Percentiles rank a stretch among this genome's conserved stretches.
These are phyloP conservation scores for Tillandsia fasciculata DNA, from an alignment of 176 grass and related monocot genomes.

Conservation along the genomic window DNA sequence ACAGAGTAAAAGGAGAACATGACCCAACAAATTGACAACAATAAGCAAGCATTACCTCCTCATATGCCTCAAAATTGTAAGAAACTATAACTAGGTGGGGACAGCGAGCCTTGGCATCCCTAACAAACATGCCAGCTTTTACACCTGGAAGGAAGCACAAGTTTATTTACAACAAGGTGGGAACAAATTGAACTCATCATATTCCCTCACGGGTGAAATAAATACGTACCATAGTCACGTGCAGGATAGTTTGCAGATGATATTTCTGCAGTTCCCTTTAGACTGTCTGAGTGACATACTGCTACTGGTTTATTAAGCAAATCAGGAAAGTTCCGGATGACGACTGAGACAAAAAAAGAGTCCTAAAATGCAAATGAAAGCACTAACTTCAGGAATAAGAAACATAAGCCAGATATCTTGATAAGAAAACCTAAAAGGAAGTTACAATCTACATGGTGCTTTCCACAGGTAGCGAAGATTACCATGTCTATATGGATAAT, in stretches of 20 bases:
- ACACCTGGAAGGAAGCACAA: conserved; percentile 47
- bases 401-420: neutral
- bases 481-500: conserved; percentile 94
- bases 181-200: neutral
- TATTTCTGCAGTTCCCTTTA: conserved; percentile 93
- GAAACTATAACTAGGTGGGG: conserved; percentile 66
- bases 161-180: neutral
- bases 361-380: conserved; percentile 37
- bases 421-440: neutral
- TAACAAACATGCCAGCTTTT: conserved; percentile 90
- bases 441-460: neutral
- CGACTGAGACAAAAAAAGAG: conserved; percentile 90
- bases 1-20: conserved; percentile 8
- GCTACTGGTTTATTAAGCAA: conserved; percentile 84
- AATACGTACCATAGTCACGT: conserved; percentile 54
- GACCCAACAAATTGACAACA: conserved; percentile 2
- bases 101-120: conserved; percentile 77
- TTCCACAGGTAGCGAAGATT: conserved; percentile 17
- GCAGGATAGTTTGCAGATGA: conserved; percentile 95
- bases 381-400: conserved; percentile 11
- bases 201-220: conserved; percentile 5
- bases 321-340: conserved; percentile 68
- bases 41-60: conserved; percentile 50
- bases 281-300: conserved; percentile 88
- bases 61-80: conserved; percentile 84